Percentiles rank a stretch among this genome's conserved stretches.
These are phyloP conservation scores for Trifolium dubium DNA, from an alignment of 306 rosid genomes.

Conservation along the genomic window DNA sequence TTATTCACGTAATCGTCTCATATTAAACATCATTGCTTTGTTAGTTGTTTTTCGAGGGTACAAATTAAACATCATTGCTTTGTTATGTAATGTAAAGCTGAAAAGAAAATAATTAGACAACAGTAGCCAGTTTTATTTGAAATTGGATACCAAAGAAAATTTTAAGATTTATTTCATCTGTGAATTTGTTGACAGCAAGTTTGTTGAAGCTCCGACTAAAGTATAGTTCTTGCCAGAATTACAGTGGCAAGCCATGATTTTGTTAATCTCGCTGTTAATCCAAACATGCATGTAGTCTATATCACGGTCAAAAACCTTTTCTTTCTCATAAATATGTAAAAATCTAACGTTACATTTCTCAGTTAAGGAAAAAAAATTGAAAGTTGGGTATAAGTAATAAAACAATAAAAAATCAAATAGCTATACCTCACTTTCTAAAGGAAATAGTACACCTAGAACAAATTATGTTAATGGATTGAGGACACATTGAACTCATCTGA, in stretches of 20 bases:
- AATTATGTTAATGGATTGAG: constrained; percentile 24
- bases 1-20: too few relatives aligned
- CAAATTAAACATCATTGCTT: too few relatives aligned
- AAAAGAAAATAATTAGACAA: not conserved
- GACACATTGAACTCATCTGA: constrained; percentile 22
- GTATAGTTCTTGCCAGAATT: too few relatives aligned
- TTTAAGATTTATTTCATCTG: too few relatives aligned
- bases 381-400: not conserved
- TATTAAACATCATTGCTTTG: too few relatives aligned
- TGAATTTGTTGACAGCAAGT: too few relatives aligned
- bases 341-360: not conserved
- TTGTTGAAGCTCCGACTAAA: too few relatives aligned
- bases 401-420: constrained; percentile 19
- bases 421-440: not conserved
- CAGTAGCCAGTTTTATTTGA: not conserved
- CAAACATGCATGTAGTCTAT: too few relatives aligned
- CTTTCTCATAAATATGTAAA: not conserved
- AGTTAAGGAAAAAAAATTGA: not conserved
- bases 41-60: too few relatives aligned
- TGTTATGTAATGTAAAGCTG: too few relatives aligned
- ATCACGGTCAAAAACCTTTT: too few relatives aligned
- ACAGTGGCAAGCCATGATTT: not conserved
- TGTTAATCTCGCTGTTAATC: not conserved
- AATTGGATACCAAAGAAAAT: not conserved
- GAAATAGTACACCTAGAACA: not conserved